A percentile compares a stretch with the other conserved stretches of the same genome.
Evolutionary conservation across 805 yeast species (phyloP).

Genomic region (Danielozyma ontarioensis): DNA sequence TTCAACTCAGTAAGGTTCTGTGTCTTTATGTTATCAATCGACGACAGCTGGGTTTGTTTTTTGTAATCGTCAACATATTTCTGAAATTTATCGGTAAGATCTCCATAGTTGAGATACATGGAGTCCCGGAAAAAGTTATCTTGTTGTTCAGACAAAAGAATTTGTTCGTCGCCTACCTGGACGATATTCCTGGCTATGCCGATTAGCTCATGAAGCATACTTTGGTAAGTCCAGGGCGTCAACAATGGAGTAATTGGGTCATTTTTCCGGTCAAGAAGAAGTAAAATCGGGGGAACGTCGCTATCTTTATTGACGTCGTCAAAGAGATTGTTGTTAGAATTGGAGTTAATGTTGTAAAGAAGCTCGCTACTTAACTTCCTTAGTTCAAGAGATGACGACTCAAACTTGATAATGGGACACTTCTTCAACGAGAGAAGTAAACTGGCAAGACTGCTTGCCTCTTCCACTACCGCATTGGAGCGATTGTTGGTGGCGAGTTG

Average conservation of each 20-base stretch:
- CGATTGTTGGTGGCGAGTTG: constrained; percentile 34
- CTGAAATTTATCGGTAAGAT: constrained; percentile 82
- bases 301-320: constrained; percentile 52
- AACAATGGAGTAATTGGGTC: constrained; percentile 93
- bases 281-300: constrained; percentile 68
- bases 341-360: constrained; percentile 49
- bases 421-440: constrained; percentile 65
- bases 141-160: constrained; percentile 51
- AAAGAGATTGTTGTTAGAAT: constrained; percentile 55
- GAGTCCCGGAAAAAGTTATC: constrained; percentile 77
- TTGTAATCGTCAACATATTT: constrained; percentile 81
- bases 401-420: constrained; percentile 77
- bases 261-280: constrained; percentile 75
- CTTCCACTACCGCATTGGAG: constrained; percentile 28
- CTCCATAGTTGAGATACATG: constrained; percentile 91
- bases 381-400: constrained; percentile 60
- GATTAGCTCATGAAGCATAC: constrained; percentile 91
- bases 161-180: constrained; percentile 45
- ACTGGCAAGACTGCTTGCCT: constrained; percentile 41
- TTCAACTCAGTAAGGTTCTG: constrained; percentile 83
- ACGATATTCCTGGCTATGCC: constrained; percentile 82
- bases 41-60: constrained; percentile 65
- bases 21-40: constrained; percentile 51
- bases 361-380: constrained; percentile 66
- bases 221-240: constrained; percentile 96